Evolutionary conservation across 345 rosid genomes (phyloP).

Genomic region (Erysimum cheiranthoides): DNA sequence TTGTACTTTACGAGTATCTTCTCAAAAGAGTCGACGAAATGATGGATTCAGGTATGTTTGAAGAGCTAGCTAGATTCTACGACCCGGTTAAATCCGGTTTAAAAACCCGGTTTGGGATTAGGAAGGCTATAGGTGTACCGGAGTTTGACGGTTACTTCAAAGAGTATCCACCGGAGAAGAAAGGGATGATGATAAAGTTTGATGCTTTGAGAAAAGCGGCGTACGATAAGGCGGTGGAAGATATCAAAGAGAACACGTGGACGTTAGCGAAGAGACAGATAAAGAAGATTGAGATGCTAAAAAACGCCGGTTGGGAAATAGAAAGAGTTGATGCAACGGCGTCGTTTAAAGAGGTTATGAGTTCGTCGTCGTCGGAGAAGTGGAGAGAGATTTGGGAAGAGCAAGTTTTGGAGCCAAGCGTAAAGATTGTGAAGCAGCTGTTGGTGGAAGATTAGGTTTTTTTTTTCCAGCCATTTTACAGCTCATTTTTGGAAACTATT

Average conservation of each 20-base stretch:
- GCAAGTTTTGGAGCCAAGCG: constrained; percentile 77
- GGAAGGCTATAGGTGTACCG: constrained; percentile 91
- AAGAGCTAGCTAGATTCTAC: constrained; percentile 64
- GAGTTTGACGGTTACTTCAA: constrained; percentile 74
- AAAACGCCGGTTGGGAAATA: constrained; percentile 72
- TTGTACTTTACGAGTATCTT: constrained; percentile 68
- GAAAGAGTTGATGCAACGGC: constrained; percentile 79
- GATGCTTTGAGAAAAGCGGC: constrained; percentile 47
- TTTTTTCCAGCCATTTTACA: constrained; percentile 49
- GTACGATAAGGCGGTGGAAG: constrained; percentile 72
- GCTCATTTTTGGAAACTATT: constrained; percentile 33
- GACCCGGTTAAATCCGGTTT: constrained; percentile 38
- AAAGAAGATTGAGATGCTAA: constrained; percentile 66
- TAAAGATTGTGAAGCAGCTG: constrained; percentile 73
- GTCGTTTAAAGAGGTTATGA: constrained; percentile 57
- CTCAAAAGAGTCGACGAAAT: constrained; percentile 81
- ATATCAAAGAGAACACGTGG: constrained; percentile 82
- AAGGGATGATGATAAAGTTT: neutral
- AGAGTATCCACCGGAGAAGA: constrained; percentile 50
- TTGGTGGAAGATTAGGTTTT: constrained; percentile 75
- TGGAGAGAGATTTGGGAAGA: constrained; percentile 75
- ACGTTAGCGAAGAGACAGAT: constrained; percentile 76
- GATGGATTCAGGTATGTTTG: constrained; percentile 88
- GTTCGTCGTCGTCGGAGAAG: constrained; percentile 37
- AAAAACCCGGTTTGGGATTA: constrained; percentile 50